Base-by-base conservation (phyloP, 306 rosid genomes). In the Clitoria ternatea region DNA sequence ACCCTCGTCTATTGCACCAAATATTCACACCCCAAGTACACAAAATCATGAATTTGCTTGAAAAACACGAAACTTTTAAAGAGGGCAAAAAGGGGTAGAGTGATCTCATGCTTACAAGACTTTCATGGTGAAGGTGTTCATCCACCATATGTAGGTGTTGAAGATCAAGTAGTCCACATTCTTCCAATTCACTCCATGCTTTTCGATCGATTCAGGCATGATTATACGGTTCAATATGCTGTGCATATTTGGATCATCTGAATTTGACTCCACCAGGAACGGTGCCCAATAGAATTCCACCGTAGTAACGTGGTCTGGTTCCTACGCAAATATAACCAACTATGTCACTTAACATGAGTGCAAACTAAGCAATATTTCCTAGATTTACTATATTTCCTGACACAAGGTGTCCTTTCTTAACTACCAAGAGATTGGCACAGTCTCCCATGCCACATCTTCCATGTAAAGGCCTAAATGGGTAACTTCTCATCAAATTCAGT, bases 231-330 rank as follows among this genome's bases (percentile, higher is more conserved):
- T 87, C 59, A 84, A 82, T 65, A 95, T 91, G 84, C 99, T 95
- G 70, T 95, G 99, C 99, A 95, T 95, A 0, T 60, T 70, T 44
- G 99, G 99, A 79, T 95, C 96, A 75, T 95, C 99, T n/a, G 99
- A 95, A 78, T 95, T 95, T 48, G 99, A 95, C 75, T 95, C 99
- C 27, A 95, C 99, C 14, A 95, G 75, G 39, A 95, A 95, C 29
- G 99, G 99, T 24, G 99, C 92, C 99, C 99, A 95, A 11, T 95
- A 95, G 68, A 95, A 95, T 67, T 95, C 99, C 73, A 95, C 91
- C 0, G 95, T 91, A 9, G 97, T 88, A 79, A 85, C 80, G 12
- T 95, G 82, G 23, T 79, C 91, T 37, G 81, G 78, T 29, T 79
- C 83, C 98, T 92, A 49, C 69, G 79, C 14, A 30, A 35, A 65